Conservation (phyloP, 2,329 filamentous ascomycete species). For the Sporothrix protearum region DNA sequence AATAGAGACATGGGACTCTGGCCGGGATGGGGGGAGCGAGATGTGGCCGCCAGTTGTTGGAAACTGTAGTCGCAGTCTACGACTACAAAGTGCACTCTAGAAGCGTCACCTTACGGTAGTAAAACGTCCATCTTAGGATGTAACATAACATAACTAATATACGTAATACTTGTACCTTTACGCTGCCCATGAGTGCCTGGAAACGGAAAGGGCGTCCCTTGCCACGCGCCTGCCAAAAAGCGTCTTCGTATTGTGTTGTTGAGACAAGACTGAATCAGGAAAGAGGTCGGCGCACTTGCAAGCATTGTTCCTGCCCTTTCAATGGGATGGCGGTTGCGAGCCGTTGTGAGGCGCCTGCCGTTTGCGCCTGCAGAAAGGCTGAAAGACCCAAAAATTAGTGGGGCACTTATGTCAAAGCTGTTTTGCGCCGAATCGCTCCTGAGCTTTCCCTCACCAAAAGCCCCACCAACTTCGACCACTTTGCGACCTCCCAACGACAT, state of each 20-base stretch:
- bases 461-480: neutral
- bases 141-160: neutral
- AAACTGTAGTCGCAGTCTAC: neutral
- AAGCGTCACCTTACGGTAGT: conserved; percentile 19
- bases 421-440: neutral
- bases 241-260: neutral
- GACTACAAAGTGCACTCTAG: neutral
- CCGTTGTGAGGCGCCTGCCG: conserved; percentile 11
- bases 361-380: neutral
- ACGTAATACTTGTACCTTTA: neutral
- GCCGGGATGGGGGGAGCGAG: neutral
- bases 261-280: neutral
- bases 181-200: neutral
- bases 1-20: conserved; percentile 4
- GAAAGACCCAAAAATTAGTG: neutral
- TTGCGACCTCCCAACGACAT: conserved; percentile 1
- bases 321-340: neutral
- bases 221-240: neutral
- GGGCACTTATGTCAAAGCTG: neutral
- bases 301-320: conserved; percentile 10
- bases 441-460: neutral
- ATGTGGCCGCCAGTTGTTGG: neutral
- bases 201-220: neutral
- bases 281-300: neutral
- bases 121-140: neutral